Evolutionary conservation across 1,139 yeast species (phyloP), one percentile per base, ranked within the genome.

Genomic region (Zygoascus sp.): DNA sequence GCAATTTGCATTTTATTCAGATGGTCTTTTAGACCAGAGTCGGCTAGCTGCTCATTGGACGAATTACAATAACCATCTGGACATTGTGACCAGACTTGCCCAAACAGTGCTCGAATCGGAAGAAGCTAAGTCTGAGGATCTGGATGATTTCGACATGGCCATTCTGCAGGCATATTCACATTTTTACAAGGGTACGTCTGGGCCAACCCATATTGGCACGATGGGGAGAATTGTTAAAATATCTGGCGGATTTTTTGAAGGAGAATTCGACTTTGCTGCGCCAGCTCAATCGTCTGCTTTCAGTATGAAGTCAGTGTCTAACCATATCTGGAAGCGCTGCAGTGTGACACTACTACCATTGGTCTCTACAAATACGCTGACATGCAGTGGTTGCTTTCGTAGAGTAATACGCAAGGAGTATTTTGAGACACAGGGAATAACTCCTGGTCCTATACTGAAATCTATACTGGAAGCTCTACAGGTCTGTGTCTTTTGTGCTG

Each of bases 401-500:
- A 53, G 51, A 42, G 48, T 51, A 5, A 39, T 57, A 6, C 42
- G 45, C 19, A 27, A 32, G 21, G 9, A 25, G 8, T 37, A 45
- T 8, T 39, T 48, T n/a, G 44, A 40, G 22, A 28, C 40, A 10
- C 28, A 42, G 20, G 50, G 46, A 27, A 44, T 9, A 21, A 32
- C 28, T 43, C 22, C 22, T 20, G 46, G 38, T 32, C 35, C 37
- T n/a, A 23, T 56, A 6, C 42, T 48, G 4, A 41, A 37, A 10
- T 44, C 49, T 8, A 49, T 57, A 21, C 47, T 56, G 30, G 50
- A 49, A 3, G 42, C 54, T 7, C 25, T 55, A 9, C 59, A 56
- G 25, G 52, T 48, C 11, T 57, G 61, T 46, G 45, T 57, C 13
- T 57, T 46, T 39, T 57, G 61, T 43, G 61, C 60, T n/a, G 53